Conservation (phyloP, 306 rosid genomes). For the Cicer chorassanicum region DNA sequence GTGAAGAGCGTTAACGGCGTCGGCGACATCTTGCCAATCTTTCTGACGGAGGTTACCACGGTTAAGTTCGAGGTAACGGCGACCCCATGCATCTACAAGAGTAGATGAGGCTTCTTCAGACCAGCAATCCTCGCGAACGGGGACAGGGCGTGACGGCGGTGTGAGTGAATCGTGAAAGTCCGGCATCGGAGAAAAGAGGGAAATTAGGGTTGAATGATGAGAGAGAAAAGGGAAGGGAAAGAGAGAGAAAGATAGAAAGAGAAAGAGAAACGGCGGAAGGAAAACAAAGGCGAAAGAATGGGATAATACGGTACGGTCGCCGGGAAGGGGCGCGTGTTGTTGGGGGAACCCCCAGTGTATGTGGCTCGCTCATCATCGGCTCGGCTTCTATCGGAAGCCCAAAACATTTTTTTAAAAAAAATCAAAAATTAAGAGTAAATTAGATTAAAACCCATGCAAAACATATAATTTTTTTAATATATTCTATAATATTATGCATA, state of each 20-base stretch:
- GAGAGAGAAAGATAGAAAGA: constrained; percentile 36
- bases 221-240: constrained; percentile 14
- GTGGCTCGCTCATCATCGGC: constrained; percentile 64
- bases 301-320: constrained; percentile 86
- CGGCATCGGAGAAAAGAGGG: constrained; percentile 61
- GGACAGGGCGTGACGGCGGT: constrained; percentile 70
- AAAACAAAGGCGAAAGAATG: constrained; percentile 64
- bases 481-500: too few relatives aligned
- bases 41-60: constrained; percentile 98
- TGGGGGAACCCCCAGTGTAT: constrained; percentile 55
- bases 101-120: constrained; percentile 90
- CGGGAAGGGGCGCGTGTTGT: constrained; percentile 72
- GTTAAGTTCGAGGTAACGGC: constrained; percentile 88
- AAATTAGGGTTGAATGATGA: constrained; percentile 38
- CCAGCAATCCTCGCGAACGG: constrained; percentile 98
- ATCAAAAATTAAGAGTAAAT: neutral
- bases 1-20: constrained; percentile 89
- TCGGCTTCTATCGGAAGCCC: constrained; percentile 53
- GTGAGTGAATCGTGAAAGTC: constrained; percentile 63
- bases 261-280: constrained; percentile 63
- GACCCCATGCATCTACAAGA: constrained; percentile 91
- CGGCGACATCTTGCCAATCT: constrained; percentile 98
- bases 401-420: neutral
- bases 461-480: too few relatives aligned
- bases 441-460: too few relatives aligned